Evolutionary conservation across 140 eudicot genomes (phyloP).

Genomic region (Stevia rebaudiana): DNA sequence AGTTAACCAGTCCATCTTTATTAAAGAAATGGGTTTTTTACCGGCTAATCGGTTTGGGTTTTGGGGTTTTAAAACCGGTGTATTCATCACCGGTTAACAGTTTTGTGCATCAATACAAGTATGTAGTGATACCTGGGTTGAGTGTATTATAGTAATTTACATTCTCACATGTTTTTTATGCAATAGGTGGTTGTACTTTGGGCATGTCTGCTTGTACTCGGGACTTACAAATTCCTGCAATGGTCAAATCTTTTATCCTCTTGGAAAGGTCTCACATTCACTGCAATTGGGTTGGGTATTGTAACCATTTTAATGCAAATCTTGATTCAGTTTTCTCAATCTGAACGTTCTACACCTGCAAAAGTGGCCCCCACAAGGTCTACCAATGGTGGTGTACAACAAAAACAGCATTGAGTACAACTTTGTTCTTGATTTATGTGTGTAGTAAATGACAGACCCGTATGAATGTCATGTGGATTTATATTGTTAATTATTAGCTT

Average conservation of each 20-base stretch:
- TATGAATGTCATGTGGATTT: constrained; percentile 11
- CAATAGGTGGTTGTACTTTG: constrained; percentile 68
- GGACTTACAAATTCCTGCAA: constrained; percentile 50
- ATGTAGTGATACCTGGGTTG: neutral
- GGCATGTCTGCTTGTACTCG: constrained; percentile 50
- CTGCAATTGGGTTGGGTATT: constrained; percentile 40
- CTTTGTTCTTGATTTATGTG: constrained; percentile 26
- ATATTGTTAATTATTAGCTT: constrained; percentile 27
- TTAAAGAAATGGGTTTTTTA: too few species aligned
- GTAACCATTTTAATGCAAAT: constrained; percentile 73
- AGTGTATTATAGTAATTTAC: neutral
- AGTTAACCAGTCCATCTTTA: too few species aligned
- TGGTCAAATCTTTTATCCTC: constrained; percentile 68
- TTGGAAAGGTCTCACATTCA: constrained; percentile 71
- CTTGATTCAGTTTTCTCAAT: constrained; percentile 71
- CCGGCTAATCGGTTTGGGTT: too few species aligned
- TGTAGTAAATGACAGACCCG: constrained; percentile 23
- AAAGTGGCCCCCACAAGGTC: constrained; percentile 48
- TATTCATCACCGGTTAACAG: too few species aligned
- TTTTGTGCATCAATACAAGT: too few species aligned
- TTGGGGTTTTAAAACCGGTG: too few species aligned
- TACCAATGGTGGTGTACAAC: constrained; percentile 27
- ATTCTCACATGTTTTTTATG: constrained; percentile 1
- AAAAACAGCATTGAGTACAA: constrained; percentile 34
- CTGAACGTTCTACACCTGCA: constrained; percentile 78